These are phyloP conservation scores for Sporobolomyces pararoseus DNA, from an alignment of 768 basidiomycete genomes.

Conservation along the genomic window DNA sequence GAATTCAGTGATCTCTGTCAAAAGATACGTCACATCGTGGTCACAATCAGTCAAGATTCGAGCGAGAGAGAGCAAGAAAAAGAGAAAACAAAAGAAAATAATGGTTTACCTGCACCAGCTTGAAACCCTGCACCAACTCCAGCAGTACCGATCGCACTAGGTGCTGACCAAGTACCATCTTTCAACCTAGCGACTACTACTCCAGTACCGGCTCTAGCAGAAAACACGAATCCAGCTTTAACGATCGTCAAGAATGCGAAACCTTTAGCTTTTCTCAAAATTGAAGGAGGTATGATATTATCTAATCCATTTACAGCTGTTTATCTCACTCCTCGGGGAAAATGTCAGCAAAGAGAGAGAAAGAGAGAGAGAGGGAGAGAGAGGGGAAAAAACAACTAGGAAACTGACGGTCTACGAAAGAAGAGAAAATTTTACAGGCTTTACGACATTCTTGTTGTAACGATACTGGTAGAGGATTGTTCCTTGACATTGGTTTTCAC, in stretches of 20 bases:
- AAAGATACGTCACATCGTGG: too few species aligned
- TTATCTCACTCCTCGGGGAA: too few species aligned
- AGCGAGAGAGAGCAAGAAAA: too few species aligned
- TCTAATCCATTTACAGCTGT: slow-evolving; percentile 39
- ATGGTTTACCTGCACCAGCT: slow-evolving; percentile 47
- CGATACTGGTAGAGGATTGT: slow-evolving; percentile 29
- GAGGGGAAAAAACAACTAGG: not conserved
- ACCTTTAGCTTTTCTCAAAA: slow-evolving; percentile 44
- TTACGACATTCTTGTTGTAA: slow-evolving; percentile 33
- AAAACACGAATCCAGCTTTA: slow-evolving; percentile 46
- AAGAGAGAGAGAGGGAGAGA: not conserved
- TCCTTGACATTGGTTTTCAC: not conserved
- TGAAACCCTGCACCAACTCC: slow-evolving; percentile 80
- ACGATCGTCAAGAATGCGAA: slow-evolving; percentile 43
- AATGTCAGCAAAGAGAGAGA: not conserved
- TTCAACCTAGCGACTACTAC: slow-evolving; percentile 41
- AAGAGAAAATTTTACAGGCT: slow-evolving; percentile 23
- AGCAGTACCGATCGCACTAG: slow-evolving; percentile 88
- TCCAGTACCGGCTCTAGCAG: slow-evolving; percentile 43
- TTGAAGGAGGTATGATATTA: slow-evolving; percentile 41
- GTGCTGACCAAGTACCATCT: slow-evolving; percentile 77
- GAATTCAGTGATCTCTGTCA: slow-evolving; percentile 46
- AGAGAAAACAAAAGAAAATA: too few species aligned
- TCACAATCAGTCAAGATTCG: too few species aligned
- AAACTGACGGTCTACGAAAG: slow-evolving; percentile 29